A percentile compares a stretch with the other conserved stretches of the same genome.
phyloP scores from a whole-genome alignment of 345 rosid species.

The Eucalyptus caleyi region DNA sequence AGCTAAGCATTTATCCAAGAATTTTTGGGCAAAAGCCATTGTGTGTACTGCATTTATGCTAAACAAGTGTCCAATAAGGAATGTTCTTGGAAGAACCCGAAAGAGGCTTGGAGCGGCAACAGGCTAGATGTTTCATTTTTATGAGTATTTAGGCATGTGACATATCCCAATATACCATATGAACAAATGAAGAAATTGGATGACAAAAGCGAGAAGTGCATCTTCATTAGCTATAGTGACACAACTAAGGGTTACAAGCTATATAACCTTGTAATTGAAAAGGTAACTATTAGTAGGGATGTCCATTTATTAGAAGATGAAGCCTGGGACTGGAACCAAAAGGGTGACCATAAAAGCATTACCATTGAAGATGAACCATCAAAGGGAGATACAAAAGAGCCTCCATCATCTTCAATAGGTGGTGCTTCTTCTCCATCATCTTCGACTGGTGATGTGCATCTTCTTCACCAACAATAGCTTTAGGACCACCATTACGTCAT shows the following conservation, averaged over 20 bases:
- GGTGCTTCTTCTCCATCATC: not conserved
- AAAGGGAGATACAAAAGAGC: not conserved
- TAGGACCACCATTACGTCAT: not conserved
- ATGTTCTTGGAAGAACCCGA: not conserved
- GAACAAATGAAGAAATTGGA: not conserved
- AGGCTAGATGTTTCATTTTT: not conserved
- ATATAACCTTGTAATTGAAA: not conserved
- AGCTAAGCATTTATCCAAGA: not conserved
- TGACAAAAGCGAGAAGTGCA: not conserved
- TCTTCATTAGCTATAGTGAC: not conserved
- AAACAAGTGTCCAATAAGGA: not conserved
- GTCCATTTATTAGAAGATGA: not conserved
- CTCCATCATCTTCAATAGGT: not conserved
- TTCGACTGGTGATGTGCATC: not conserved
- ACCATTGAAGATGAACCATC: not conserved
- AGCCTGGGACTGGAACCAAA: not conserved
- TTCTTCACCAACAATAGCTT: not conserved
- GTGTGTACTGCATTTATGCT: not conserved
- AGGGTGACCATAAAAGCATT: not conserved
- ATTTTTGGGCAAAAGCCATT: not conserved
- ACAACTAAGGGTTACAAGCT: not conserved
- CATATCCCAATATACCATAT: not conserved
- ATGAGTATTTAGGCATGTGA: not conserved
- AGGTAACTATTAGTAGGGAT: not conserved
- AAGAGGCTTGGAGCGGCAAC: not conserved